Evolutionary conservation across 1,284 basidiomycete species (phyloP), one percentile per base, ranked within the genome.

Genomic region (Psilocybe mexicana): DNA sequence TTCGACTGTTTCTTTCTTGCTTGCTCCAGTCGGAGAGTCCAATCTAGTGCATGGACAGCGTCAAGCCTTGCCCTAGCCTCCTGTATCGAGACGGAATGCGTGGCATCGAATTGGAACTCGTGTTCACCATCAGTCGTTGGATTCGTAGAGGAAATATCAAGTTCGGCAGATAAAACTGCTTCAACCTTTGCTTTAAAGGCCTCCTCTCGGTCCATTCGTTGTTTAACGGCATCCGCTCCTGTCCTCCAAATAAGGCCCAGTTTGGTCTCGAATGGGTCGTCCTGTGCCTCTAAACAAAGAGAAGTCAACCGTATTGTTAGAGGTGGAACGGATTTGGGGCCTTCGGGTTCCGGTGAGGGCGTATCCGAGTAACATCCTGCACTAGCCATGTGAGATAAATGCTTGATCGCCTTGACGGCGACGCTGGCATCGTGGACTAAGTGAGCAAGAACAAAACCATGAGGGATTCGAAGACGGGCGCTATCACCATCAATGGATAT

Each of bases 201-300:
- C 18, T 88, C 86, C 55, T 95, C 91, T 1, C 94, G 82, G 56
- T 89, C 89, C 53, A 88, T 72, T 24, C 96, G 81, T n/a, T 85
- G 80, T 54, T 80, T 81, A 51, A 90, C 87, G 59, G 95, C 95
- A 48, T 87, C 84, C 40, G 84, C 74, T 0, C 94, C 95, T 35
- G 87, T 84, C 55, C 85, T 82, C 82, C 87, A 93, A 38, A 94
- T 91, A 11, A 92, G 77, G 50, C 87, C 91, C 35, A 98, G 73
- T 61, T 81, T 85, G 25, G 86, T 85, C 73, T 99, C 96, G 56
- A 98, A 85, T 0, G 88, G 84, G 68, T 96, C 92, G 70, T 99
- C 96, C 25, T 87, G 84, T n/a, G 88, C 89, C 72, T 98, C 95
- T 4, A 94, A 70, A 65, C 82, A 83, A 44, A 93, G 63, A 48